Evolutionary conservation across 1,284 basidiomycete species (phyloP).

Genomic region (Cryptococcus sp.): DNA sequence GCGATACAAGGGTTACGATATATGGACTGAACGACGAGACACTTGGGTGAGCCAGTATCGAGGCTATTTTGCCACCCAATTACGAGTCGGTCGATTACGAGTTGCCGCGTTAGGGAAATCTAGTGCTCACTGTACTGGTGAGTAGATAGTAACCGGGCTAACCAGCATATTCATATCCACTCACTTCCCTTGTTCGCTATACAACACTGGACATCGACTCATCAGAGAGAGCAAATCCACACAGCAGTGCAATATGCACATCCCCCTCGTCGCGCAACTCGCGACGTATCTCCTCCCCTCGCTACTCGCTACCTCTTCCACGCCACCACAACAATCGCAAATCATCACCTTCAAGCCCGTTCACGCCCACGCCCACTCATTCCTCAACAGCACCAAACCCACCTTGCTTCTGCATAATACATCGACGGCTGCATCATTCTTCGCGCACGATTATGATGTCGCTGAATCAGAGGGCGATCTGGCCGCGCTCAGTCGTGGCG

Average conservation of each 20-base stretch:
- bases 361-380: slow-evolving; percentile 37
- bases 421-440: slow-evolving; percentile 16
- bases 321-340: not conserved
- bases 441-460: slow-evolving; percentile 12
- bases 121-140: no score
- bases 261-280: slow-evolving; percentile 29
- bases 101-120: no score
- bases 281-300: slow-evolving; percentile 27
- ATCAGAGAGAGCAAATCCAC: no score
- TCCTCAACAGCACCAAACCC: slow-evolving; percentile 9
- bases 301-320: slow-evolving; percentile 16
- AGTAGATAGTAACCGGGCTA: no score
- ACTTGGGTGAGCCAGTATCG: no score
- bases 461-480: slow-evolving; percentile 14
- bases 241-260: slow-evolving; percentile 31
- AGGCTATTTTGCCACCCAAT: no score
- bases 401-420: slow-evolving; percentile 30
- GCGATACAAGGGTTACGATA: no score
- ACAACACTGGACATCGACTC: no score
- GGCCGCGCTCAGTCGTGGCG: slow-evolving; percentile 10
- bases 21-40: no score
- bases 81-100: no score
- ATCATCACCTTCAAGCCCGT: slow-evolving; percentile 33
- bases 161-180: not conserved
- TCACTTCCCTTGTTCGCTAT: no score